Percentiles rank a stretch among this genome's conserved stretches.
Conservation (phyloP, 352 stramenopile genomes). For the Globisporangium spinosum region DNA sequence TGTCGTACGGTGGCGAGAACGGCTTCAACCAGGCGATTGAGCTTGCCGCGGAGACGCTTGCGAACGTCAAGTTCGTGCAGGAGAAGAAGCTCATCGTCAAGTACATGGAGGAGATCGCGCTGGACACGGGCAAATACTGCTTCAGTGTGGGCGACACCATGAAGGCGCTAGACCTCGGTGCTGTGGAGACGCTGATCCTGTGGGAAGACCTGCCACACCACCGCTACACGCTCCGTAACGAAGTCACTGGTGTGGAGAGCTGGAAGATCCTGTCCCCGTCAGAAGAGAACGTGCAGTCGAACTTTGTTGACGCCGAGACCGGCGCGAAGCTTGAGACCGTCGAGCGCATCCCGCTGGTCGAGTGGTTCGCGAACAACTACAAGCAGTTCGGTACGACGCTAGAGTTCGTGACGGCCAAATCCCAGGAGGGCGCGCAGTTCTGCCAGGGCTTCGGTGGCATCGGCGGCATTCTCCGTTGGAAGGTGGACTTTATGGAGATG, state of each 20-base stretch:
- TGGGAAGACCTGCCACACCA: constrained; percentile 98
- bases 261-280: constrained; percentile 74
- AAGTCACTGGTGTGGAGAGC: constrained; percentile 84
- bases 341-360: constrained; percentile 95
- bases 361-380: constrained; percentile 99
- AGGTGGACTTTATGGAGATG: constrained; percentile 98
- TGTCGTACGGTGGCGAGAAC: constrained; percentile 99
- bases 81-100: constrained; percentile 99
- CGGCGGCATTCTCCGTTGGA: constrained; percentile 97
- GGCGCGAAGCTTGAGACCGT: constrained; percentile 96
- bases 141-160: constrained; percentile 99
- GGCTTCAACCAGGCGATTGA: constrained; percentile 99
- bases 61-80: constrained; percentile 99
- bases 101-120: constrained; percentile 99
- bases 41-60: constrained; percentile 94
- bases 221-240: constrained; percentile 93
- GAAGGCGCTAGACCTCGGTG: constrained; percentile 96
- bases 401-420: constrained; percentile 98
- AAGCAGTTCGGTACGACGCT: constrained; percentile 98
- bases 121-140: constrained; percentile 99
- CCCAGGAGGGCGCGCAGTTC: constrained; percentile 98
- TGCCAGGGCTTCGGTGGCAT: constrained; percentile 99
- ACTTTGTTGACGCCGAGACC: constrained; percentile 95
- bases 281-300: constrained; percentile 91
- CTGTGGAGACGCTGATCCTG: constrained; percentile 99